A percentile compares a stretch with the other conserved stretches of the same genome.
These are phyloP conservation scores for Rhodotorula sp. DNA, from an alignment of 1,284 basidiomycete species.

Conservation along the genomic window DNA sequence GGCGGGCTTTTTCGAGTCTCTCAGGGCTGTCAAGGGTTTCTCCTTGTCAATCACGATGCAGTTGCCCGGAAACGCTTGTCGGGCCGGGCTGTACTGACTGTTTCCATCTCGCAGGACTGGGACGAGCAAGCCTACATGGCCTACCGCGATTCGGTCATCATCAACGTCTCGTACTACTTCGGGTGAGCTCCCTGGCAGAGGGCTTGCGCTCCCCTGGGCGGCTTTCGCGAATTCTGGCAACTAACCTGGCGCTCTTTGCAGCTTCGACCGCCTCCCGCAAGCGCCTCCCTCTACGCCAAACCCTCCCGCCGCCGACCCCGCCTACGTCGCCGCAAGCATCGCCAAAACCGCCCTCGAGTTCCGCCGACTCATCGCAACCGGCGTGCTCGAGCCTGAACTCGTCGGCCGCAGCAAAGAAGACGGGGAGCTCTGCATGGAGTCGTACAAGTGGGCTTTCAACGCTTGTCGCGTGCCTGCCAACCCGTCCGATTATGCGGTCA, in stretches of 20 bases:
- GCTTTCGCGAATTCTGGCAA: no score
- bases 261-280: conserved; percentile 42
- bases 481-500: conserved; percentile 71
- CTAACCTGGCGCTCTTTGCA: conserved; percentile 7
- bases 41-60: no score
- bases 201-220: neutral
- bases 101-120: conserved; percentile 36
- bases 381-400: conserved; percentile 64
- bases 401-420: conserved; percentile 50
- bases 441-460: conserved; percentile 87
- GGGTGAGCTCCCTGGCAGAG: conserved; percentile 3
- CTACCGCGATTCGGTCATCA: conserved; percentile 43
- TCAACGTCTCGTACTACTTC: conserved; percentile 42
- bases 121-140: conserved; percentile 43
- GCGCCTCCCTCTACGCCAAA: neutral
- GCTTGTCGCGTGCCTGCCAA: conserved; percentile 77
- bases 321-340: conserved; percentile 69
- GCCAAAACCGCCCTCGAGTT: conserved; percentile 69
- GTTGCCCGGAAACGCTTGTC: no score
- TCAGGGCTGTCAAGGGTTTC: no score
- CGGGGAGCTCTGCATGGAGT: conserved; percentile 81
- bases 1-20: no score
- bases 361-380: conserved; percentile 64
- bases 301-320: conserved; percentile 57
- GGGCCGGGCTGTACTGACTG: no score